These are phyloP conservation scores for Wallacemonas sp. DNA, from an alignment of 208 protist genomes.

Conservation along the genomic window DNA sequence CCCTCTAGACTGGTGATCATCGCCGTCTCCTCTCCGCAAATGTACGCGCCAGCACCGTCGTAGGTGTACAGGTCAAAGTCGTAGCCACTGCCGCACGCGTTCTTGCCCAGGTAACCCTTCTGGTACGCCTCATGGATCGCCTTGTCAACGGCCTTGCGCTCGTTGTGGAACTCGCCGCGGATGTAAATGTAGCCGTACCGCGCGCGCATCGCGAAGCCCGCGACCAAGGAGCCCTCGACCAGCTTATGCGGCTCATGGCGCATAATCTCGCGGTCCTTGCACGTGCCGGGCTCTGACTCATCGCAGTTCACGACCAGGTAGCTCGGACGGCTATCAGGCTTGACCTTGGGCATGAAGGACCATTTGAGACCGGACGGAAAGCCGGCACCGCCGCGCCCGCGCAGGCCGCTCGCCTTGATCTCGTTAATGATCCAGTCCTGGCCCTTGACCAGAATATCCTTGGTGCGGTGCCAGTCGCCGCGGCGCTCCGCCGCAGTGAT, in stretches of 20 bases:
- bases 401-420: conserved; percentile 96
- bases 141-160: conserved; percentile 92
- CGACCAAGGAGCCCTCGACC: conserved; percentile 97
- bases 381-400: conserved; percentile 98
- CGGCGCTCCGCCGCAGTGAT: conserved; percentile 94
- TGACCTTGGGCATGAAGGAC: conserved; percentile 98
- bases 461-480: conserved; percentile 99
- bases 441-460: conserved; percentile 96
- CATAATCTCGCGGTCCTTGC: conserved; percentile 99
- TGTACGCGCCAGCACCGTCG: conserved; percentile 98
- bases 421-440: conserved; percentile 98
- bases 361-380: conserved; percentile 99
- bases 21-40: conserved; percentile 99
- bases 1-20: conserved; percentile 98
- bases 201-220: conserved; percentile 97
- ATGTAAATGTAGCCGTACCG: conserved; percentile 99
- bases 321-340: conserved; percentile 91
- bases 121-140: conserved; percentile 97
- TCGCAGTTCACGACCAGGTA: conserved; percentile 99
- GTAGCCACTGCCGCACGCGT: conserved; percentile 97
- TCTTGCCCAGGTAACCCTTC: conserved; percentile 97
- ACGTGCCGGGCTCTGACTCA: conserved; percentile 99
- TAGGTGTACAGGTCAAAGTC: conserved; percentile 99
- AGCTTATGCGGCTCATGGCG: conserved; percentile 99
- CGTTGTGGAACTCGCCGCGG: conserved; percentile 98